phyloP scores from a whole-genome alignment of 2,329 filamentous ascomycete genomes.

The Penicillium griseofulvum region DNA sequence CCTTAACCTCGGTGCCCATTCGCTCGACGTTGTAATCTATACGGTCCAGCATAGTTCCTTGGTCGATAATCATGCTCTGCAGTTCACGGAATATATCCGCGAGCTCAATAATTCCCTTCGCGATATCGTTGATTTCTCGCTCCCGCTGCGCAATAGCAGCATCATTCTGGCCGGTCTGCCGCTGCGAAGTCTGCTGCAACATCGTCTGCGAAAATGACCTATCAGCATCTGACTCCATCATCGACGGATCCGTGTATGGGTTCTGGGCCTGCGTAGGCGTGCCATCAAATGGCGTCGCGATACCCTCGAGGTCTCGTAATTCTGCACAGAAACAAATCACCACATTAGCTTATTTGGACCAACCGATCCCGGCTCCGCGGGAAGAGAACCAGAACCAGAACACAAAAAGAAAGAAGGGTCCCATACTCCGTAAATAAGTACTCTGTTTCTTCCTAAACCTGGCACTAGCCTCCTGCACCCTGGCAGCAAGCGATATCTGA shows the following conservation, averaged over 20 bases:
- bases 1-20: slow-evolving; percentile 91
- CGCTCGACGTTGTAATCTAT: slow-evolving; percentile 98
- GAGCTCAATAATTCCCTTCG: slow-evolving; percentile 94
- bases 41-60: slow-evolving; percentile 85
- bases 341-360: neutral
- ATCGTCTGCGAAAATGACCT: slow-evolving; percentile 87
- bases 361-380: slow-evolving; percentile 11
- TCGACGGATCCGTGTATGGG: slow-evolving; percentile 77
- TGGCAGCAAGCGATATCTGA: slow-evolving; percentile 81
- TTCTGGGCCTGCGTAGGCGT: slow-evolving; percentile 54
- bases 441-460: slow-evolving; percentile 96
- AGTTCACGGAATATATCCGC: slow-evolving; percentile 96
- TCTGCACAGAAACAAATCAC: slow-evolving; percentile 48
- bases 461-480: slow-evolving; percentile 89
- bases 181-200: slow-evolving; percentile 71
- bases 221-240: slow-evolving; percentile 92
- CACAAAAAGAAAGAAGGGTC: neutral
- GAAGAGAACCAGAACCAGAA: neutral
- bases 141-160: slow-evolving; percentile 85
- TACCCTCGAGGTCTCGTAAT: slow-evolving; percentile 69
- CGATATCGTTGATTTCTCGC: slow-evolving; percentile 95
- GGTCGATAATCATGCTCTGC: slow-evolving; percentile 91
- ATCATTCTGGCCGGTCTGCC: slow-evolving; percentile 64
- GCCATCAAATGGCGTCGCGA: slow-evolving; percentile 51
- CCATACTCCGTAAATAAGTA: slow-evolving; percentile 84